Evolutionary conservation across 495 filamentous ascomycete species (phyloP).

Genomic region (Hypoxylon perforatum): DNA sequence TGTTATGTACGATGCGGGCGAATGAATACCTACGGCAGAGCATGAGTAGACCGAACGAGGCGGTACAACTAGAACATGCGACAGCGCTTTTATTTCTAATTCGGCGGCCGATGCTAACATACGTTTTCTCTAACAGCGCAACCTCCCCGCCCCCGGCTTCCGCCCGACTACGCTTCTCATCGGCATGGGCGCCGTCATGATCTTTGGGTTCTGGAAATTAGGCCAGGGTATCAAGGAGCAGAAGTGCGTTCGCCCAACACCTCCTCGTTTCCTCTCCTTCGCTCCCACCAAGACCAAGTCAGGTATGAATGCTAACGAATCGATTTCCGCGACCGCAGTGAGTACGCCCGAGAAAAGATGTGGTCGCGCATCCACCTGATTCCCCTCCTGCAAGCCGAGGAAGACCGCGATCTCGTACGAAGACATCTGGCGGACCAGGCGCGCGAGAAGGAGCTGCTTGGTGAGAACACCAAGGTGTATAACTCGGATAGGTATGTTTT

Average conservation of each 20-base stretch:
- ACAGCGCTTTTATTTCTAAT: not conserved
- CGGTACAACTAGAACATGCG: not conserved
- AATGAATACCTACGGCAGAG: not conserved
- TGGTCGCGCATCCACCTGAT: slow-evolving; percentile 94
- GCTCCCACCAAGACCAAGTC: slow-evolving; percentile 1
- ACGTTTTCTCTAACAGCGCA: slow-evolving; percentile 68
- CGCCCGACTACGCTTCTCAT: slow-evolving; percentile 79
- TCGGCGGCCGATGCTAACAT: slow-evolving; percentile 15
- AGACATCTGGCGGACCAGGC: slow-evolving; percentile 85
- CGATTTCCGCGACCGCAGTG: slow-evolving; percentile 63
- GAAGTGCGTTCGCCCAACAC: slow-evolving; percentile 69
- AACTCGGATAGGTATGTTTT: slow-evolving; percentile 82
- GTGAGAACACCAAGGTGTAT: slow-evolving; percentile 81
- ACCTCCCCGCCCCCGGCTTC: slow-evolving; percentile 92
- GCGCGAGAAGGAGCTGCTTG: slow-evolving; percentile 88
- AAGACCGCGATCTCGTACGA: slow-evolving; percentile 92
- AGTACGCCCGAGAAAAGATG: slow-evolving; percentile 96
- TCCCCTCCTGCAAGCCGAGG: slow-evolving; percentile 92
- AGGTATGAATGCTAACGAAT: slow-evolving; percentile 11
- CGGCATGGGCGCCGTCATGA: slow-evolving; percentile 78
- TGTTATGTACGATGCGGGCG: not conserved
- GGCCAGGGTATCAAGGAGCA: slow-evolving; percentile 83
- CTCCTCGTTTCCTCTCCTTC: slow-evolving; percentile 1
- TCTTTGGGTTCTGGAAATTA: slow-evolving; percentile 87
- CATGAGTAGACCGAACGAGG: not conserved